These are phyloP conservation scores for Tetraselmis striata DNA, from an alignment of 139 green algal genomes.

Conservation along the genomic window DNA sequence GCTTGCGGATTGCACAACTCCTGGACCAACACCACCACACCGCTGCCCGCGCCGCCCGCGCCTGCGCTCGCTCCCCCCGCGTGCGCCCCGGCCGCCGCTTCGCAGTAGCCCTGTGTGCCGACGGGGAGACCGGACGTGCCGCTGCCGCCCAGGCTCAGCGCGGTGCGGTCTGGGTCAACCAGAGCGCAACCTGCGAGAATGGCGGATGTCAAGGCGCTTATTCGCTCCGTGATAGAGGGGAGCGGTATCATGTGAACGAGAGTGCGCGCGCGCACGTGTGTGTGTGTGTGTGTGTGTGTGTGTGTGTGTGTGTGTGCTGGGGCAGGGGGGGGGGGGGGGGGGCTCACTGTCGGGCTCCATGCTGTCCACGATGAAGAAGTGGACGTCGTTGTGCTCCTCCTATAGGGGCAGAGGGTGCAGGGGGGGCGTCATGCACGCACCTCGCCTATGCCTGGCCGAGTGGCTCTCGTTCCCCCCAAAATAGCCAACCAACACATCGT, in stretches of 20 bases:
- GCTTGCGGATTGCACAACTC: background rate
- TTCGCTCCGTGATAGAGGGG: too few species aligned
- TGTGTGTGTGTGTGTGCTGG: too few species aligned
- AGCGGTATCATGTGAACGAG: too few species aligned
- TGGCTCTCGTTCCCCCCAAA: too few species aligned
- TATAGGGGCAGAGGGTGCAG: too few species aligned
- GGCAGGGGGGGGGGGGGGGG: too few species aligned
- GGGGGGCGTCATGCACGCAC: too few species aligned
- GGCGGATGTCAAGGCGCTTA: too few species aligned
- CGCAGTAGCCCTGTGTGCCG: slow-evolving; percentile 15
- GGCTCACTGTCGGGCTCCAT: background rate
- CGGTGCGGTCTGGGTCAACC: slow-evolving; percentile 13
- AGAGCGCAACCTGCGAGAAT: background rate
- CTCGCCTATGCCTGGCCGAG: too few species aligned
- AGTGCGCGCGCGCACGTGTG: too few species aligned
- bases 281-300: too few species aligned
- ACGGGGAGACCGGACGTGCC: slow-evolving; percentile 13
- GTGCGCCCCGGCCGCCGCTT: background rate
- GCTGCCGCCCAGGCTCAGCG: slow-evolving; percentile 22
- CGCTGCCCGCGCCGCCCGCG: background rate
- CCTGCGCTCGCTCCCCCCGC: background rate
- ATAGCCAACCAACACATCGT: too few species aligned
- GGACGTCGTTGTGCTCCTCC: background rate
- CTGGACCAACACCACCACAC: background rate
- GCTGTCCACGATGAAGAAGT: background rate